phyloP scores from a whole-genome alignment of 108 stramenopile species.

The Nitzschia inconspicua region DNA sequence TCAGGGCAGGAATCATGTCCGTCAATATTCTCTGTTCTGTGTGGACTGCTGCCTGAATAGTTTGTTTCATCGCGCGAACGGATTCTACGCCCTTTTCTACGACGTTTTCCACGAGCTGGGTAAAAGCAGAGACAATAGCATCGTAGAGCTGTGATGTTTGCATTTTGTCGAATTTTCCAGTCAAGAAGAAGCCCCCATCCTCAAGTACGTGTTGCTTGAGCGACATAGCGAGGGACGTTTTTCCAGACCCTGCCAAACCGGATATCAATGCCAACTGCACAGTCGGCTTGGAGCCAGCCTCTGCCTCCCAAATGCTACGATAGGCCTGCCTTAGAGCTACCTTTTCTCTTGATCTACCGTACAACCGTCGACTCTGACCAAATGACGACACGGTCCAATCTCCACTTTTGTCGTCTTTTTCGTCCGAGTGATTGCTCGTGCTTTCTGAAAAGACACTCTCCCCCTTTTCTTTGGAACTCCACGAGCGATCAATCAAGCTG shows the following conservation, averaged over 20 bases:
- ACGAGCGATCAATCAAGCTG: not conserved
- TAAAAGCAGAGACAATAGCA: not conserved
- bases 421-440: not conserved
- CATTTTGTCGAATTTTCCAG: slow-evolving; percentile 13
- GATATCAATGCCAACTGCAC: slow-evolving; percentile 18
- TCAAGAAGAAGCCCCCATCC: slow-evolving; percentile 5
- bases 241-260: slow-evolving; percentile 12
- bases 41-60: slow-evolving; percentile 11
- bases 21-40: slow-evolving; percentile 19
- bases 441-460: slow-evolving; percentile 10
- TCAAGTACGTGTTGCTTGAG: not conserved
- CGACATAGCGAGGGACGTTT: slow-evolving; percentile 7
- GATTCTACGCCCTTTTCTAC: slow-evolving; percentile 3
- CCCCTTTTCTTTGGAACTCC: not conserved
- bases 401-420: slow-evolving; percentile 3
- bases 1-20: slow-evolving; percentile 28
- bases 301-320: slow-evolving; percentile 11
- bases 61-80: slow-evolving; percentile 9
- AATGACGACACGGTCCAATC: slow-evolving; percentile 14
- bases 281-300: slow-evolving; percentile 9
- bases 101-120: too few species aligned
- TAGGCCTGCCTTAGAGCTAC: slow-evolving; percentile 10
- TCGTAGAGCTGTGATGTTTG: too few species aligned
- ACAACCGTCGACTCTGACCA: slow-evolving; percentile 11
- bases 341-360: slow-evolving; percentile 10